Conservation (phyloP, 2,329 filamentous ascomycete species). For the Arthrobotrys megalospora region DNA sequence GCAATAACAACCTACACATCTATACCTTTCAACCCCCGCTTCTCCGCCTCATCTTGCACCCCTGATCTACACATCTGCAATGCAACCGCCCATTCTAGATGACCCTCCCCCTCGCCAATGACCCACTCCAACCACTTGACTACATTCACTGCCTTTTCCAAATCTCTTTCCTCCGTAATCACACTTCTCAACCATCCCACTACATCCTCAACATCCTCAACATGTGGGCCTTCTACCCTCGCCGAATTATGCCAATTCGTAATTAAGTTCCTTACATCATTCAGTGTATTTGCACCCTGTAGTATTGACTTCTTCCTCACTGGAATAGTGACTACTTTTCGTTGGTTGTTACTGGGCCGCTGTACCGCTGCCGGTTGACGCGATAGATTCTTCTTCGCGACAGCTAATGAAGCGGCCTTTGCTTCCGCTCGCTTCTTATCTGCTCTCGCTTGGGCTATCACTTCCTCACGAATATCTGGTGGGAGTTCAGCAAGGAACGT, state of each 20-base stretch:
- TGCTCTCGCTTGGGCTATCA: constrained; percentile 72
- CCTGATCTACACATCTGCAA: constrained; percentile 55
- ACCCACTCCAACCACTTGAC: constrained; percentile 74
- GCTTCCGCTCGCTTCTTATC: constrained; percentile 61
- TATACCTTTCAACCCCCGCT: constrained; percentile 54
- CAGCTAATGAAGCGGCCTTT: constrained; percentile 75
- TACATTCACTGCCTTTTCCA: constrained; percentile 80
- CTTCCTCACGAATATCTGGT: constrained; percentile 82
- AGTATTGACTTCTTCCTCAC: constrained; percentile 63
- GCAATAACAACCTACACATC: constrained; percentile 27
- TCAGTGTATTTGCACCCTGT: constrained; percentile 65
- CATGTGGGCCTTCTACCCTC: constrained; percentile 80
- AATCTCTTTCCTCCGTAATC: constrained; percentile 81
- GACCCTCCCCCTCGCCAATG: constrained; percentile 49
- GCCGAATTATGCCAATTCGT: constrained; percentile 83
- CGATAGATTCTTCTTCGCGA: constrained; percentile 68
- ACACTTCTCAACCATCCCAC: constrained; percentile 80
- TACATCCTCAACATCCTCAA: constrained; percentile 82
- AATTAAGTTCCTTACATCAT: constrained; percentile 81
- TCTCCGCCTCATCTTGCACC: constrained; percentile 54
- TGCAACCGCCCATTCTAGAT: constrained; percentile 58
- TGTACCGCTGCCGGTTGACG: constrained; percentile 28
- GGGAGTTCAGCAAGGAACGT: constrained; percentile 86
- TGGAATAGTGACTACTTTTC: constrained; percentile 60
- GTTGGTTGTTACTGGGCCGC: constrained; percentile 13